A percentile compares a stretch with the other conserved stretches of the same genome.
These are phyloP conservation scores for Daldinia loculata DNA, from an alignment of 495 filamentous ascomycete genomes.

Conservation along the genomic window DNA sequence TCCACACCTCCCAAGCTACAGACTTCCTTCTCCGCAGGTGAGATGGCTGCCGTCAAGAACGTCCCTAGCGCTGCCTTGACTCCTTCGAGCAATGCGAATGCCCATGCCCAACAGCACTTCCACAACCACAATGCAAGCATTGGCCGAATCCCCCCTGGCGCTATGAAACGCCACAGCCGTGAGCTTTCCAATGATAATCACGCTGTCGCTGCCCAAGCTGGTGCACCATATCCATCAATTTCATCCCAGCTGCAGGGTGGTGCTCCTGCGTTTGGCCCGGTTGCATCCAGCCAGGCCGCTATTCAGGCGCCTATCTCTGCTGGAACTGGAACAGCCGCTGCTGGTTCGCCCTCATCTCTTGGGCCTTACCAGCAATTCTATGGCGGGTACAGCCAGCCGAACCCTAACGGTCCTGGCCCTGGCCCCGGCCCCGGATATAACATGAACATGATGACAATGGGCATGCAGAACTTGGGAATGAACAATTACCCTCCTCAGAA, in stretches of 20 bases:
- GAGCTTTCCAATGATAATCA: conserved; percentile 64
- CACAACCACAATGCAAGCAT: conserved; percentile 85
- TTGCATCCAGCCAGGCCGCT: conserved; percentile 46
- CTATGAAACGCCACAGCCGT: conserved; percentile 70
- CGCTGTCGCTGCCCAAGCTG: conserved; percentile 55
- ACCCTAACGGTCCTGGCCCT: conserved; percentile 46
- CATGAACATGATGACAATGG: conserved; percentile 65
- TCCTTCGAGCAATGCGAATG: conserved; percentile 60
- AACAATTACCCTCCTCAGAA: conserved; percentile 61
- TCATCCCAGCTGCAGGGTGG: conserved; percentile 79
- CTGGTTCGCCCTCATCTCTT: conserved; percentile 47
- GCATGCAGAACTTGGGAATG: conserved; percentile 67
- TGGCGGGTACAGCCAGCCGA: conserved; percentile 44
- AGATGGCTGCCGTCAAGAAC: conserved; percentile 84
- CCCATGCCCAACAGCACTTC: conserved; percentile 77
- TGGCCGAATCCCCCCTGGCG: conserved; percentile 75
- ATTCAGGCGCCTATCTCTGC: conserved; percentile 46
- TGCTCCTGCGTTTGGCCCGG: conserved; percentile 74
- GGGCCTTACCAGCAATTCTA: conserved; percentile 55
- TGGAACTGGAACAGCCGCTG: conserved; percentile 40
- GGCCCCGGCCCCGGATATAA: conserved; percentile 47
- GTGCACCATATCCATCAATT: conserved; percentile 59
- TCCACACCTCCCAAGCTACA: conserved; percentile 74
- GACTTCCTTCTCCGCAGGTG: conserved; percentile 88
- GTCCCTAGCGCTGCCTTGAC: conserved; percentile 45